These are phyloP conservation scores for Bipolaris gigantea DNA, from an alignment of 2,329 filamentous ascomycete species.

Conservation along the genomic window DNA sequence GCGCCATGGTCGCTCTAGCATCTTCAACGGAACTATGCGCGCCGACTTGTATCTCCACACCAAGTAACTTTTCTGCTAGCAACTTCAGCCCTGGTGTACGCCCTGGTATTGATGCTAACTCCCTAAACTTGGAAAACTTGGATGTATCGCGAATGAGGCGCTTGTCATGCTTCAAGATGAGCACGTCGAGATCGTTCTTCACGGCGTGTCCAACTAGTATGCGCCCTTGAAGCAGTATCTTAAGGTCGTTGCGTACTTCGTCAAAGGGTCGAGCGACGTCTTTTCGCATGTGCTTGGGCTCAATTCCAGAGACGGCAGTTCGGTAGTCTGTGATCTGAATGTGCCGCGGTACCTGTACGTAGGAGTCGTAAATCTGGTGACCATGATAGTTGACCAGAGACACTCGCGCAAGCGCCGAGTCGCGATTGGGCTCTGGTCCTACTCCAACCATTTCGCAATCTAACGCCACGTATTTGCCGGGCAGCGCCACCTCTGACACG, in stretches of 20 bases:
- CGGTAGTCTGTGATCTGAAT: constrained; percentile 87
- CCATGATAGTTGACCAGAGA: constrained; percentile 94
- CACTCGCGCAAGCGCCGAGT: constrained; percentile 80
- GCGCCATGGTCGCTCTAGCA: constrained; percentile 83
- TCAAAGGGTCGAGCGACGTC: constrained; percentile 60
- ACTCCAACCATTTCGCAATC: constrained; percentile 99
- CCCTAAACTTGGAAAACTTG: constrained; percentile 72
- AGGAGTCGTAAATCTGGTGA: constrained; percentile 90
- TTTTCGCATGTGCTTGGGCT: constrained; percentile 68
- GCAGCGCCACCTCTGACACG: constrained; percentile 58
- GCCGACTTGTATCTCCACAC: constrained; percentile 61
- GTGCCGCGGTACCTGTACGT: constrained; percentile 68
- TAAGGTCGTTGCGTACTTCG: constrained; percentile 74
- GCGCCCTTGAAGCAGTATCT: constrained; percentile 67
- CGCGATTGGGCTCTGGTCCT: constrained; percentile 63
- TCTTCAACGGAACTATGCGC: constrained; percentile 70
- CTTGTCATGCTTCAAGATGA: constrained; percentile 77
- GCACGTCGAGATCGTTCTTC: constrained; percentile 72
- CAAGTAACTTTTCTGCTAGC: constrained; percentile 59
- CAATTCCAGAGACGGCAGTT: constrained; percentile 81
- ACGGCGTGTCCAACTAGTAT: constrained; percentile 84
- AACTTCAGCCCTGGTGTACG: constrained; percentile 69
- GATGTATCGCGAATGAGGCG: constrained; percentile 84
- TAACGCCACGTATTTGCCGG: constrained; percentile 88
- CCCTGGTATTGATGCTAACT: constrained; percentile 61